These are phyloP conservation scores for Fraxinus velutina DNA, from an alignment of 305 asterid genomes.

Conservation along the genomic window DNA sequence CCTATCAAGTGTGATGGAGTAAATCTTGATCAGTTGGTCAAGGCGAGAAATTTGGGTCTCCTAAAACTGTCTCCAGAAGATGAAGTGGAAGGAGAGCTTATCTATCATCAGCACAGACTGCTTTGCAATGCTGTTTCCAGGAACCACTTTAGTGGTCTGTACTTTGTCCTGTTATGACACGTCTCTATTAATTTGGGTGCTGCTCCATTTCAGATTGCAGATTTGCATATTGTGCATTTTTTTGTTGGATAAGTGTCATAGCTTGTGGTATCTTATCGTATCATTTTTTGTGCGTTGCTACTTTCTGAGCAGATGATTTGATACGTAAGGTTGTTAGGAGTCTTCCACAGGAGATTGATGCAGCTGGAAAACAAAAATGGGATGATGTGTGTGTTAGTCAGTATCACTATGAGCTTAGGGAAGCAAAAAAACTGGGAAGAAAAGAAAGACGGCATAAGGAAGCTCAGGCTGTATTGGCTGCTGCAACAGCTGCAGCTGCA, in stretches of 20 bases:
- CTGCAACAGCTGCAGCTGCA: conserved; percentile 99
- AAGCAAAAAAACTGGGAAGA: conserved; percentile 87
- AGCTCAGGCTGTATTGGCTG: conserved; percentile 96
- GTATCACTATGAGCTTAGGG: conserved; percentile 74
- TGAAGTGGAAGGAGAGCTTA: conserved; percentile 93
- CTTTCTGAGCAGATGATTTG: conserved; percentile 61
- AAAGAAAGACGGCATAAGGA: conserved; percentile 92
- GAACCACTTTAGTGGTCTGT: conserved; percentile 61
- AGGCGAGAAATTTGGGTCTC: conserved; percentile 50
- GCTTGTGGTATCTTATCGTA: conserved; percentile 11
- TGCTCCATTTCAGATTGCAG: background rate
- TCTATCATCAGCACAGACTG: conserved; percentile 70
- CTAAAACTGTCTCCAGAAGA: conserved; percentile 69
- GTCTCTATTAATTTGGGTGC: background rate
- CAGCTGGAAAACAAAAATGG: conserved; percentile 69
- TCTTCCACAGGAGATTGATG: conserved; percentile 71
- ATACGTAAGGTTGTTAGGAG: conserved; percentile 61
- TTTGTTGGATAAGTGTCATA: conserved; percentile 12
- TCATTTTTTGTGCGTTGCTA: conserved; percentile 17
- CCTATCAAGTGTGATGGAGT: conserved; percentile 37
- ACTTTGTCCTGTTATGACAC: conserved; percentile 25
- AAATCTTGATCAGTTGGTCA: conserved; percentile 49
- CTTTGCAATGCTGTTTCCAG: conserved; percentile 49
- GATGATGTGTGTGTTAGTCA: conserved; percentile 76
- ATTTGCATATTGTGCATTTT: background rate